Evolutionary conservation across 2,329 filamentous ascomycete genomes (phyloP).

Genomic region (Proliferodiscus dingleyae): DNA sequence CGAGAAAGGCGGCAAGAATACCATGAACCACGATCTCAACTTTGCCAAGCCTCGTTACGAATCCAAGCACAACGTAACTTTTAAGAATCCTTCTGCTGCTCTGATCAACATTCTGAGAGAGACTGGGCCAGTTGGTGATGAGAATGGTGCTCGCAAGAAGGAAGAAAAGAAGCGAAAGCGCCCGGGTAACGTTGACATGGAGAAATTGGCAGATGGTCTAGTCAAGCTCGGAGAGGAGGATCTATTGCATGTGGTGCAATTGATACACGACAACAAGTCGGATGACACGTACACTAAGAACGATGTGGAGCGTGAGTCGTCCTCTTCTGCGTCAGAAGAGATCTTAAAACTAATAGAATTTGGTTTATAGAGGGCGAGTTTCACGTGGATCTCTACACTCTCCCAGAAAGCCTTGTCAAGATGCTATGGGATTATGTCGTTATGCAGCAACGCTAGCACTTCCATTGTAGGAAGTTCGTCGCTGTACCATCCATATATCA

Average conservation of each 20-base stretch:
- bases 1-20: constrained; percentile 79
- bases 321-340: background rate
- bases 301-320: constrained; percentile 79
- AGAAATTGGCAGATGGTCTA: constrained; percentile 90
- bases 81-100: constrained; percentile 90
- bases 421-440: constrained; percentile 87
- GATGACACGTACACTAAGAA: constrained; percentile 95
- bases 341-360: constrained; percentile 5
- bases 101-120: constrained; percentile 75
- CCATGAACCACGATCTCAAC: constrained; percentile 84
- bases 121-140: constrained; percentile 77
- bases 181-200: constrained; percentile 68
- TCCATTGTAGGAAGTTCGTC: background rate
- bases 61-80: constrained; percentile 71
- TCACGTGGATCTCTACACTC: constrained; percentile 96
- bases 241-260: constrained; percentile 87
- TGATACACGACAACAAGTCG: constrained; percentile 96
- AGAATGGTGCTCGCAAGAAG: constrained; percentile 58
- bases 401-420: constrained; percentile 83
- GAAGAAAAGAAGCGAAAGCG: constrained; percentile 71
- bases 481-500: background rate
- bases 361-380: constrained; percentile 75
- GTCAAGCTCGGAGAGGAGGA: constrained; percentile 90
- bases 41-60: constrained; percentile 81
- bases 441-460: background rate